Conservation (phyloP, 1,284 basidiomycete species). For the Heterobasidion parviporum region DNA sequence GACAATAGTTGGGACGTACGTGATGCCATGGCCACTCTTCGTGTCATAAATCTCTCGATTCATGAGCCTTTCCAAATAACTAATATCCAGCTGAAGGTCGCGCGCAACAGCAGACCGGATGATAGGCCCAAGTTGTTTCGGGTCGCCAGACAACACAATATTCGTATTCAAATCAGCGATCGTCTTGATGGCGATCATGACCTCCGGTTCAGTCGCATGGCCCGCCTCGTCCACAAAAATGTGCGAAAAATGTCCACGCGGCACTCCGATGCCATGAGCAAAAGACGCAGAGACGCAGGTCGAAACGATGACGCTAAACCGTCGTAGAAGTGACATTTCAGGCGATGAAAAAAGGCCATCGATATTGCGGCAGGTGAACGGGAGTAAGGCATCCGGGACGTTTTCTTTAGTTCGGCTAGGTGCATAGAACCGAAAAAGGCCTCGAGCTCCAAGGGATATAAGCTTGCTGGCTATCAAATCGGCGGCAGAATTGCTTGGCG, state of each 20-base stretch:
- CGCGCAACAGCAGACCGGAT: constrained; percentile 38
- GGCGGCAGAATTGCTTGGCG: constrained; percentile 56
- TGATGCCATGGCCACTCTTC: constrained; percentile 19
- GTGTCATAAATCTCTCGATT: constrained; percentile 33
- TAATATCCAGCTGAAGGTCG: constrained; percentile 35
- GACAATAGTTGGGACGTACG: constrained; percentile 23
- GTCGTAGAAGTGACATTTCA: constrained; percentile 27
- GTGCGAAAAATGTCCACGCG: constrained; percentile 49
- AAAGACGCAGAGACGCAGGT: constrained; percentile 57
- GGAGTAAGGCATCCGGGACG: constrained; percentile 34
- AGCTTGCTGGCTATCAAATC: constrained; percentile 53
- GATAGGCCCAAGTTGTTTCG: constrained; percentile 50
- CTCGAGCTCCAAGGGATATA: constrained; percentile 22
- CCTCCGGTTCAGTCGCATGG: constrained; percentile 52
- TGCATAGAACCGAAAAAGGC: constrained; percentile 58
- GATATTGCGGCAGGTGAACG: constrained; percentile 30
- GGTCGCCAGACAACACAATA: constrained; percentile 48
- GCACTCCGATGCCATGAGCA: constrained; percentile 44
- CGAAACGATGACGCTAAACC: constrained; percentile 47
- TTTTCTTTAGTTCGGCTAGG: constrained; percentile 40
- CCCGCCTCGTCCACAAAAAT: constrained; percentile 66
- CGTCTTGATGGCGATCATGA: constrained; percentile 44
- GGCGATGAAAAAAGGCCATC: constrained; percentile 42
- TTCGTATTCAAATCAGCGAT: constrained; percentile 32
- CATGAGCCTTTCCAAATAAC: constrained; percentile 48